phyloP scores from a whole-genome alignment of 177 flowering plant species.

The Vitis hybrid region DNA sequence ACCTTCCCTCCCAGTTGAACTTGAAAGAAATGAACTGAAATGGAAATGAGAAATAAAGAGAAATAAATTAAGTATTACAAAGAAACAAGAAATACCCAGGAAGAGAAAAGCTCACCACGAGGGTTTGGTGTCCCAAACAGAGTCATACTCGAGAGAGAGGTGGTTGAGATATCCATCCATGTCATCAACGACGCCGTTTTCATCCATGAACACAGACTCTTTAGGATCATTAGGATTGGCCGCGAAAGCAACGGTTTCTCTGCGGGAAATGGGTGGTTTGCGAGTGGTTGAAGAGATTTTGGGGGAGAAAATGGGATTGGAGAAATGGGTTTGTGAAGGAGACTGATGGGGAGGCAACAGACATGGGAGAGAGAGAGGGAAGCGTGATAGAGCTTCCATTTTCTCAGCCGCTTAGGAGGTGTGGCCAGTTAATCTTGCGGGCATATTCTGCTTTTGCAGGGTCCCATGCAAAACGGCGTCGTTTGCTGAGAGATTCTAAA shows the following conservation, averaged over 20 bases:
- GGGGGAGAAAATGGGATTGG: conserved; percentile 18
- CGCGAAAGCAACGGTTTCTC: conserved; percentile 13
- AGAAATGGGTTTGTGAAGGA: conserved; percentile 23
- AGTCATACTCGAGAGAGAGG: conserved; percentile 89
- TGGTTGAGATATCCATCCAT: conserved; percentile 85
- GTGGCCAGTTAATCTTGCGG: too few relatives aligned
- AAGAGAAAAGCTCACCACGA: conserved; percentile 49
- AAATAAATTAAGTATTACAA: too few relatives aligned
- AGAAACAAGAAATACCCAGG: conserved; percentile 8
- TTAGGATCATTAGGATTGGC: conserved; percentile 28
- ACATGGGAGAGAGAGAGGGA: conserved; percentile 13
- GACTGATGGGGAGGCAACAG: conserved; percentile 8
- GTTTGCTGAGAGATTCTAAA: too few relatives aligned
- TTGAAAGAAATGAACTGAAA: not conserved
- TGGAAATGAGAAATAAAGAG: too few relatives aligned
- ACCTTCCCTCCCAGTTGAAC: not conserved
- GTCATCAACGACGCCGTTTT: conserved; percentile 68
- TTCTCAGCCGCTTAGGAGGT: too few relatives aligned
- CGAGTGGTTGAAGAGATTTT: conserved; percentile 9
- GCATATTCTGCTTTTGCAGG: too few relatives aligned
- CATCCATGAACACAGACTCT: conserved; percentile 54
- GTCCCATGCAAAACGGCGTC: too few relatives aligned
- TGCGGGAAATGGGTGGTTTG: conserved; percentile 1
- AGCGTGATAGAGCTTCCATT: conserved; percentile 23
- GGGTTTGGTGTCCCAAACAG: conserved; percentile 99